Base-by-base conservation (phyloP, 2,329 filamentous ascomycete species). In the Sarocladium kiliense region DNA sequence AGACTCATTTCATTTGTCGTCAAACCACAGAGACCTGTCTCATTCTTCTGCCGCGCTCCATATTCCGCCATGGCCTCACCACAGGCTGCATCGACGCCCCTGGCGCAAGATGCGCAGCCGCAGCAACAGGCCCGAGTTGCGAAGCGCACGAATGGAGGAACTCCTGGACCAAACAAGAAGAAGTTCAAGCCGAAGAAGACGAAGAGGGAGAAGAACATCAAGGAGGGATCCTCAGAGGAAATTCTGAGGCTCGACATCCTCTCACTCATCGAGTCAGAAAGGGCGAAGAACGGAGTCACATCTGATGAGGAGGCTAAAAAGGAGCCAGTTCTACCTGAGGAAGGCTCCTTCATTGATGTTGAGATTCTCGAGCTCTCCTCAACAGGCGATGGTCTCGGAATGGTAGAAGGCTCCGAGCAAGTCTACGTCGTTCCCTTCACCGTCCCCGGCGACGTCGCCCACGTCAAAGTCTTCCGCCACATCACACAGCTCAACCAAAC, bases 381-480 rank as follows among this genome's bases (percentile, higher is more conserved):
- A 0, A 96, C 90, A 0, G 94, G 94, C 54, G 94, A 97, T 62
- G 94, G 91, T 2, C 80, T 99, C 55, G 94, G 89, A 3, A 76
- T 89, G 56, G 81, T 83, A n/a, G 74, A 82, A 26, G 80, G 82
- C 57, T 87, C 74, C 72, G 65, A 69, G 55, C 80, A 79, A 57
- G 77, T 97, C 68, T 97, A 92, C 66, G 86, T 94, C 53, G 87
- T 97, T 1, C 91, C 93, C 3, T 99, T 97, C 67, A 82, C 87
- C 21, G 80, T 93, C 2, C 92, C 94, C 0, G 94, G 94, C 27
- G 94, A 99, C 69, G 79, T 77, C 2, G 86, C 89, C 57, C 84
- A 81, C 56, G 88, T 88, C 58, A 95, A 91, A 68, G 85, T 95
- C 44, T 86, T 88, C 68, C 87, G 83, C 54, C 89, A 96, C 67